Evolutionary conservation across 169 alveolate species (phyloP), one percentile per base, ranked within the genome.

Genomic region (Miamiensis avidus): DNA sequence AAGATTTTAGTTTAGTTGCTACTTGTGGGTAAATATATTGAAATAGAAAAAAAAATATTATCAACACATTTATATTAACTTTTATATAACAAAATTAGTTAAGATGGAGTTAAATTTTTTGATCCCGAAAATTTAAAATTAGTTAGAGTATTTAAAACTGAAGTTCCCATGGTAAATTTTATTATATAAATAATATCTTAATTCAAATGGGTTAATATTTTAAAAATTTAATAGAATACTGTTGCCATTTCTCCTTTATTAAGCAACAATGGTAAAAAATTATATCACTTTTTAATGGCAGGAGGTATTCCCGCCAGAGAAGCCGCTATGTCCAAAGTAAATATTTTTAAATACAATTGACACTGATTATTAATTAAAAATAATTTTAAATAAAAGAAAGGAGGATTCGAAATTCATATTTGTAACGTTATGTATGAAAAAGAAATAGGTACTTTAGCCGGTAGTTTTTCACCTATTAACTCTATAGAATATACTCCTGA

Each of bases 401-500:
- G 94, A 82, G 97, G 97, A n/a, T 94, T 91, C 83, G 97, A 86
- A 82, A 90, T 89, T 32, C 92, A 89, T 75, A 83, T 94, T 25
- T 88, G 84, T 81, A 88, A 90, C 81, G 87, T 92, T 75, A 89
- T 94, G 73, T 88, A 86, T 82, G 95, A 91, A 78, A 86, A 88
- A 49, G 93, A 91, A 82, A 78, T 93, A 34, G 95, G 95, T 65
- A 89, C 88, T 31, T 85, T 93, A 33, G 49, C 78, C 78, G 95
- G 96, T 34, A 91, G 86, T 81, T 89, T 88, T 79, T 95, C 95
- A 26, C 94, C 96, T n/a, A 91, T 93, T 29, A 92, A 93, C 83
- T 77, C 93, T 29, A 34, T 93, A 20, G 91, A 87, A 31, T 82
- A 88, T 84, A 78, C 89, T 73, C 92, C 93, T 34, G 96, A 93